Evolutionary conservation across 1,139 yeast genomes (phyloP).

Genomic region (Yamadazyma taylorii): DNA sequence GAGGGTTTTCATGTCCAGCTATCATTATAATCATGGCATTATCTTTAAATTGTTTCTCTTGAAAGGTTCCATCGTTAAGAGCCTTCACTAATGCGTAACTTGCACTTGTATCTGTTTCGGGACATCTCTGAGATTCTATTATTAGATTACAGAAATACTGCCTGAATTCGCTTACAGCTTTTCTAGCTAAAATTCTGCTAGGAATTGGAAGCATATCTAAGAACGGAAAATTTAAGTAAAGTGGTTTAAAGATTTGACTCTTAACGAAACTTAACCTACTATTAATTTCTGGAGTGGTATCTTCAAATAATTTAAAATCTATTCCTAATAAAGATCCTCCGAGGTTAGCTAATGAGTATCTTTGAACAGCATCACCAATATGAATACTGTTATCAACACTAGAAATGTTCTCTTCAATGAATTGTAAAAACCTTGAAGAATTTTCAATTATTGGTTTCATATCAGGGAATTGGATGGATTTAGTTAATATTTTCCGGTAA

Average conservation of each 20-base stretch:
- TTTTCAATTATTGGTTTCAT: constrained; percentile 10
- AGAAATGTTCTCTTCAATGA: constrained; percentile 11
- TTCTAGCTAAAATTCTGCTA: constrained; percentile 44
- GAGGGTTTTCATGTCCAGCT: constrained; percentile 68
- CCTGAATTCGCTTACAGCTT: constrained; percentile 46
- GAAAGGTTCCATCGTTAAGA: constrained; percentile 32
- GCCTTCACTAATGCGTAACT: constrained; percentile 40
- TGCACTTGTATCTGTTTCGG: constrained; percentile 14
- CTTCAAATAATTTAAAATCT: constrained; percentile 34
- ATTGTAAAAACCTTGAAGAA: constrained; percentile 8
- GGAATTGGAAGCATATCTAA: constrained; percentile 54
- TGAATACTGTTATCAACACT: constrained; percentile 15
- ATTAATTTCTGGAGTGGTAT: constrained; percentile 34
- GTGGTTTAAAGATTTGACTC: constrained; percentile 55
- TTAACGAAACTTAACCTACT: constrained; percentile 44
- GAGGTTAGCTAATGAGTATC: constrained; percentile 50
- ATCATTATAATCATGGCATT: constrained; percentile 59
- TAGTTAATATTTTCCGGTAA: constrained; percentile 47
- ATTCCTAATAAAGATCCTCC: constrained; percentile 53
- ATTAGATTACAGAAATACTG: constrained; percentile 23
- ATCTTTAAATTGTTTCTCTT: constrained; percentile 51
- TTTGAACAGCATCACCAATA: constrained; percentile 46
- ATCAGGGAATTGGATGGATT: constrained; percentile 54
- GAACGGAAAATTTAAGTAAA: constrained; percentile 55
- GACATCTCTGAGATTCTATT: constrained; percentile 14